Evolutionary conservation across 2,329 filamentous ascomycete genomes (phyloP).

Genomic region (Teratosphaeria pseudoeucalypti): DNA sequence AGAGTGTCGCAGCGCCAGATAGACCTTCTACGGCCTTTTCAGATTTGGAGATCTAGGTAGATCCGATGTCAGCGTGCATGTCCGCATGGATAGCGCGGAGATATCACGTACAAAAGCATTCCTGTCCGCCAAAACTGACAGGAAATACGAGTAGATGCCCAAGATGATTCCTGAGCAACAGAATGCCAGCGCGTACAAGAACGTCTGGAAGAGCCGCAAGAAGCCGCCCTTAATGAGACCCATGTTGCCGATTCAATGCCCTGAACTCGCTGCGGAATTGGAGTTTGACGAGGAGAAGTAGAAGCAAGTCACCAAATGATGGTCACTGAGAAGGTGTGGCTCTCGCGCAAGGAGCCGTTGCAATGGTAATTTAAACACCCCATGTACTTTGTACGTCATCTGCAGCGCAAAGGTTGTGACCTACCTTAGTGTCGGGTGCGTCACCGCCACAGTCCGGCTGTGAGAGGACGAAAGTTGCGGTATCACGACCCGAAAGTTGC

Average conservation of each 20-base stretch:
- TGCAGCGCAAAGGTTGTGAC: background rate
- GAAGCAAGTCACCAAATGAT: background rate
- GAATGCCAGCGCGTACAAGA: constrained; percentile 65
- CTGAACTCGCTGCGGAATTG: background rate
- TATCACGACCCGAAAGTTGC: background rate
- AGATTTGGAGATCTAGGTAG: constrained; percentile 47
- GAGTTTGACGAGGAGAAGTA: background rate
- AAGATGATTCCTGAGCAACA: constrained; percentile 63
- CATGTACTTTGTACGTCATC: background rate
- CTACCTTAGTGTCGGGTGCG: background rate
- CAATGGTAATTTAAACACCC: background rate
- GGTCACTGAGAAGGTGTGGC: background rate
- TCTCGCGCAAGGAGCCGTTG: background rate
- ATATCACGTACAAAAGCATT: constrained; percentile 29
- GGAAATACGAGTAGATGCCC: constrained; percentile 54
- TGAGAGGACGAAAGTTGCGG: background rate
- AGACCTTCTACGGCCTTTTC: constrained; percentile 54
- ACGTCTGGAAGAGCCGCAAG: constrained; percentile 58
- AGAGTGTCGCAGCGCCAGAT: constrained; percentile 62
- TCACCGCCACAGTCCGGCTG: background rate
- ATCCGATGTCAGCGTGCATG: background rate
- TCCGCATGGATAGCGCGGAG: background rate
- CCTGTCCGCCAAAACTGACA: constrained; percentile 60
- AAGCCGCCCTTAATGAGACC: constrained; percentile 41
- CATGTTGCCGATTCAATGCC: constrained; percentile 14